phyloP scores from a whole-genome alignment of 148 eudicot genomes.

The Rhododendron vialii region DNA sequence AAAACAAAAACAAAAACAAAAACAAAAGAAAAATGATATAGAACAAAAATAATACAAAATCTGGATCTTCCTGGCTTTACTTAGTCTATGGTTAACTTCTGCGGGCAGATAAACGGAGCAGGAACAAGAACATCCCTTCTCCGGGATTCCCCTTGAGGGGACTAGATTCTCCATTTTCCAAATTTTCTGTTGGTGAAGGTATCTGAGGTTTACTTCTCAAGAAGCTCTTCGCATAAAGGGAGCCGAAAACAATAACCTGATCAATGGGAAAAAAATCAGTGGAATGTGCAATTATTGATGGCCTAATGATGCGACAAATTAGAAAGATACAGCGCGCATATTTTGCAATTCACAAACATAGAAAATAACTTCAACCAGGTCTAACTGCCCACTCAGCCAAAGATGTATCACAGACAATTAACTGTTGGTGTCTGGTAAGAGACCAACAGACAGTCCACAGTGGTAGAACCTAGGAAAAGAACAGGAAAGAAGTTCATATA shows the following conservation, averaged over 20 bases:
- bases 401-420: neutral
- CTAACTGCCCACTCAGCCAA: neutral
- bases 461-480: neutral
- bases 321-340: neutral
- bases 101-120: neutral
- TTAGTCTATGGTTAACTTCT: neutral
- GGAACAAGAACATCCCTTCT: neutral
- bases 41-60: neutral
- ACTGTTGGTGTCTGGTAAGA: no score
- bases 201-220: conserved; percentile 38
- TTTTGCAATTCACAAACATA: neutral
- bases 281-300: neutral
- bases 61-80: conserved; percentile 3
- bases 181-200: conserved; percentile 27
- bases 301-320: neutral
- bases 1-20: neutral
- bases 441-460: neutral
- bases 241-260: conserved; percentile 74
- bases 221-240: conserved; percentile 69
- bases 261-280: conserved; percentile 8
- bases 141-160: conserved; percentile 31
- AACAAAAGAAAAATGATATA: neutral
- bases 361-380: conserved; percentile 5
- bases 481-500: neutral
- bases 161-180: conserved; percentile 31